phyloP scores from a whole-genome alignment of 345 rosid genomes.

The Raphanus sativus region DNA sequence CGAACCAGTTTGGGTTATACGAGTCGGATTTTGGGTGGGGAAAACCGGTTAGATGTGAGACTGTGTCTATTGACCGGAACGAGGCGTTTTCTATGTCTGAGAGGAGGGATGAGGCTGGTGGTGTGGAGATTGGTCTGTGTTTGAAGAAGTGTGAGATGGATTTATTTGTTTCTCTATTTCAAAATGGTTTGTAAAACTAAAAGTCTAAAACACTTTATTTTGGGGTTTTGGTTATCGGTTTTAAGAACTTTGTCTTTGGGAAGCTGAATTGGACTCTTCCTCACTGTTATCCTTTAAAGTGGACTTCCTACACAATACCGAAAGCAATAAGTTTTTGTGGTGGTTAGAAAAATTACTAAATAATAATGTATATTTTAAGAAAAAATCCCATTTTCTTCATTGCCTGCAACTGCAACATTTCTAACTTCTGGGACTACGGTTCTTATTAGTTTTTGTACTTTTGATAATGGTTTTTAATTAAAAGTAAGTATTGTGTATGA shows the following conservation, averaged over 20 bases:
- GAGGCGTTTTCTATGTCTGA: constrained; percentile 23
- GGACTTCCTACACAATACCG: background rate
- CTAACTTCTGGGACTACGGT: background rate
- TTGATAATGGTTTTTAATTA: background rate
- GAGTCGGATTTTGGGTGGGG: constrained; percentile 32
- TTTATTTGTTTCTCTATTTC: constrained; percentile 8
- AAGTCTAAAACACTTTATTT: background rate
- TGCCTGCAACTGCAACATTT: background rate
- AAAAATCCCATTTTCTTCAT: background rate
- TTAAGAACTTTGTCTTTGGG: background rate
- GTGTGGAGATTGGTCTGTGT: constrained; percentile 30
- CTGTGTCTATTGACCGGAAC: background rate
- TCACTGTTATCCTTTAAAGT: background rate
- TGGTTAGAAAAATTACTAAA: background rate
- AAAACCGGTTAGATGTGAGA: background rate
- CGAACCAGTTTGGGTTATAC: constrained; percentile 18
- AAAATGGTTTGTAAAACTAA: background rate
- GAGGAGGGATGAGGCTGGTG: constrained; percentile 21
- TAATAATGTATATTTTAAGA: no score
- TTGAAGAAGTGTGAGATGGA: constrained; percentile 22
- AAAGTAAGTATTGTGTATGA: background rate
- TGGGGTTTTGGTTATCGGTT: background rate
- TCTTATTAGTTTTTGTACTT: background rate
- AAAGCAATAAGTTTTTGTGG: no score
- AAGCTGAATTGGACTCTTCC: background rate